Evolutionary conservation across 192 early-diverging fungal genomes (phyloP).

Genomic region (Umbelopsis ramanniana): DNA sequence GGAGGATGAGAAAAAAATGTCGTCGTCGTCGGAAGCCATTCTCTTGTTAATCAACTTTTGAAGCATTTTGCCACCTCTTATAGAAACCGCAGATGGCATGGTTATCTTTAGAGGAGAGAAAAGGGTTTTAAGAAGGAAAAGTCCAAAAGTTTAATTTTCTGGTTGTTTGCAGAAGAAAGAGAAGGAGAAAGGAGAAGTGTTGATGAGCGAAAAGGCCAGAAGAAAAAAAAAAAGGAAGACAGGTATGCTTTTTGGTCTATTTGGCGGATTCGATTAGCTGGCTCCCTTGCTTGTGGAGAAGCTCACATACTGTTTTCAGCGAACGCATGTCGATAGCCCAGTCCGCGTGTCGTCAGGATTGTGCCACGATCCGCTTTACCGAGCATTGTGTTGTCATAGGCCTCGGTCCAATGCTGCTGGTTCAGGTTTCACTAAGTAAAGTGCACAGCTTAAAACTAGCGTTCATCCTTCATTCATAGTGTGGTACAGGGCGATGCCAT

Average conservation of each 20-base stretch:
- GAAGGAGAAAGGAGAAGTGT: neutral
- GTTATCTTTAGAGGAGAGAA: neutral
- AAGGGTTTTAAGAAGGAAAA: neutral
- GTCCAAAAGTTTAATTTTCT: neutral
- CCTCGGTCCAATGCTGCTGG: neutral
- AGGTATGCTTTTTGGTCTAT: neutral
- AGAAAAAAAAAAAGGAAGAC: neutral
- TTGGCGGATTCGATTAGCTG: neutral
- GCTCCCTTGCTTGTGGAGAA: neutral
- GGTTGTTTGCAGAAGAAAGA: neutral
- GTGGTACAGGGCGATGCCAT: no score
- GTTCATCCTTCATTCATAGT: neutral
- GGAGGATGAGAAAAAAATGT: constrained; percentile 14
- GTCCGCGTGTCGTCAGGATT: constrained; percentile 21
- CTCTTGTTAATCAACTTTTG: constrained; percentile 1
- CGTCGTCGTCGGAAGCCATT: neutral
- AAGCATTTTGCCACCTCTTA: constrained; percentile 6
- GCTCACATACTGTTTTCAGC: constrained; percentile 18
- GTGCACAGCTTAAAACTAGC: neutral
- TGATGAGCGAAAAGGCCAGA: neutral
- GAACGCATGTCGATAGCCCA: constrained; percentile 22
- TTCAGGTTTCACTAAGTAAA: neutral
- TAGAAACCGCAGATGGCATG: constrained; percentile 3
- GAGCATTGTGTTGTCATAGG: neutral
- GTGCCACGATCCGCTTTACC: constrained; percentile 6